phyloP scores from a whole-genome alignment of 176 grass and related monocot species.

The Oryza nivara region DNA sequence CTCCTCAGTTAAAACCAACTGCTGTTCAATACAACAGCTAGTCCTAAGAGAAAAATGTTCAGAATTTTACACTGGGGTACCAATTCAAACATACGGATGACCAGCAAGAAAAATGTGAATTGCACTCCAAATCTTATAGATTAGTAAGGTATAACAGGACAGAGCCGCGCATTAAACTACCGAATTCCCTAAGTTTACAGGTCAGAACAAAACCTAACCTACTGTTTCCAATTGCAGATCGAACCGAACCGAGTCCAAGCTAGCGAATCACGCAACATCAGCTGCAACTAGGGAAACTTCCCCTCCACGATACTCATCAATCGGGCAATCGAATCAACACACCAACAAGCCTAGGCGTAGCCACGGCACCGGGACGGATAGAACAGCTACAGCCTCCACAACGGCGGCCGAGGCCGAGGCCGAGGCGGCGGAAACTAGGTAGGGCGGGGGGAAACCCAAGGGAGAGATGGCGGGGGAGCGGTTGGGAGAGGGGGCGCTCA shows the following conservation, averaged over 20 bases:
- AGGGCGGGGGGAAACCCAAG: neutral
- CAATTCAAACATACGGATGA: neutral
- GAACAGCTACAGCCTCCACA: neutral
- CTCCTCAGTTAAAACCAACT: neutral
- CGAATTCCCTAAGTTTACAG: slow-evolving; percentile 5
- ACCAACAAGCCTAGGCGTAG: neutral
- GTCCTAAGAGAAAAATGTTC: neutral
- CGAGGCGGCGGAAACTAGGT: neutral
- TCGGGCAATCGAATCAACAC: slow-evolving; percentile 20
- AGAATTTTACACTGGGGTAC: neutral
- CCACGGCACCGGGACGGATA: slow-evolving; percentile 18
- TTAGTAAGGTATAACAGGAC: neutral
- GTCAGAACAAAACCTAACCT: slow-evolving; percentile 25
- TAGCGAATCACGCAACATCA: slow-evolving; percentile 13
- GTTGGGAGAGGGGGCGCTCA: slow-evolving; percentile 34
- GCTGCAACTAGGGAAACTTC: slow-evolving; percentile 5
- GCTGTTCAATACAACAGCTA: neutral
- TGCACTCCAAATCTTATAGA: neutral
- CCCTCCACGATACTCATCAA: neutral
- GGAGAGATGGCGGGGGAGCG: neutral
- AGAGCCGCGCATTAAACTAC: neutral
- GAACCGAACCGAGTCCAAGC: slow-evolving; percentile 12
- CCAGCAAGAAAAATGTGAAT: neutral
- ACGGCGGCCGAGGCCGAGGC: neutral
- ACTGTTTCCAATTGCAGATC: slow-evolving; percentile 19